A percentile compares a stretch with the other conserved stretches of the same genome.
phyloP scores from a whole-genome alignment of 305 asterid genomes.

The Plantago coronopus region DNA sequence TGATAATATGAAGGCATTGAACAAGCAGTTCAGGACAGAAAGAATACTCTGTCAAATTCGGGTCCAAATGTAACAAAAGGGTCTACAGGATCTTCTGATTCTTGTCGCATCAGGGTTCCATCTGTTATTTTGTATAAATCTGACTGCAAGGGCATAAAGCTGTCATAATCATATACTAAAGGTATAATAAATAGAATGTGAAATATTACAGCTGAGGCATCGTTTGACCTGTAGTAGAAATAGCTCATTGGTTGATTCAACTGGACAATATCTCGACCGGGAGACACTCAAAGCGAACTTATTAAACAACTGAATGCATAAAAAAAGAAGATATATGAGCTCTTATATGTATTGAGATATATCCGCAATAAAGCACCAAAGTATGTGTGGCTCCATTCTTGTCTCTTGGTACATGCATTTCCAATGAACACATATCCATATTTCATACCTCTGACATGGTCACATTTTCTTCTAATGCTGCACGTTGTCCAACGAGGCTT shows the following conservation, averaged over 20 bases:
- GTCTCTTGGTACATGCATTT: background rate
- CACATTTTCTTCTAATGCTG: slow-evolving; percentile 22
- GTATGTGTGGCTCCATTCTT: background rate
- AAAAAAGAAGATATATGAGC: slow-evolving; percentile 18
- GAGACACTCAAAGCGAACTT: slow-evolving; percentile 59
- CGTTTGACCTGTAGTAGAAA: slow-evolving; percentile 69
- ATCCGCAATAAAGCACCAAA: background rate
- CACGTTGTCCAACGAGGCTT: slow-evolving; percentile 39
- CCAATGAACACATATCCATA: slow-evolving; percentile 17
- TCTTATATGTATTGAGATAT: background rate
- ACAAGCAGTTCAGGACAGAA: slow-evolving; percentile 19
- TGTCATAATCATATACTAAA: slow-evolving; percentile 15
- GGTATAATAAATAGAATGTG: slow-evolving; percentile 15
- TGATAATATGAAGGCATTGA: slow-evolving; percentile 12
- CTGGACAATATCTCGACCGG: slow-evolving; percentile 68
- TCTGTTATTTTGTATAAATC: slow-evolving; percentile 61
- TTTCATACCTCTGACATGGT: slow-evolving; percentile 56
- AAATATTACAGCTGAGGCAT: slow-evolving; percentile 11
- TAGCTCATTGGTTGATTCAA: slow-evolving; percentile 70
- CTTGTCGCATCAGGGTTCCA: slow-evolving; percentile 53
- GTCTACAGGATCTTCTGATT: slow-evolving; percentile 65
- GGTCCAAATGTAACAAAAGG: slow-evolving; percentile 79
- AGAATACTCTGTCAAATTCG: slow-evolving; percentile 55
- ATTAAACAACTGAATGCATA: slow-evolving; percentile 55
- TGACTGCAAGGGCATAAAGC: slow-evolving; percentile 55